phyloP scores from a whole-genome alignment of 2,329 filamentous ascomycete species.

The Salinomyces thailandicus region DNA sequence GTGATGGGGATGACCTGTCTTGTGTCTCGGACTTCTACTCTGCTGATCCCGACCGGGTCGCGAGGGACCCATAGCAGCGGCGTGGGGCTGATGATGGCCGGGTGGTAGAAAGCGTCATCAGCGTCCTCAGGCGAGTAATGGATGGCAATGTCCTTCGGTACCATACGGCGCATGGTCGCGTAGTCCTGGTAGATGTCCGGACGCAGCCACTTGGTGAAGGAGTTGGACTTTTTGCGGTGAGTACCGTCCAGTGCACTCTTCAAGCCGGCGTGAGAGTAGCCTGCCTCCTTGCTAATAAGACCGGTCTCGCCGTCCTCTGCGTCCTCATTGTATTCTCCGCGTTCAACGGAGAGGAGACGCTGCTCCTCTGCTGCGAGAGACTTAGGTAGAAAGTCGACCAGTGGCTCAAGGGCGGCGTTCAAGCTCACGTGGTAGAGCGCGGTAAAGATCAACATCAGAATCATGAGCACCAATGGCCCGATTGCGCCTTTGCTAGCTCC shows the following conservation, averaged over 20 bases:
- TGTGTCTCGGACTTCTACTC: conserved; percentile 67
- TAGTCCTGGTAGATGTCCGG: conserved; percentile 71
- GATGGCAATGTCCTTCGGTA: conserved; percentile 50
- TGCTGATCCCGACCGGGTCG: conserved; percentile 62
- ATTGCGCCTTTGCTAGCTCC: conserved; percentile 39
- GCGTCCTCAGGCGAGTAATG: conserved; percentile 53
- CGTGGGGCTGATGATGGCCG: conserved; percentile 50
- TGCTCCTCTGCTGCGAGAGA: conserved; percentile 29
- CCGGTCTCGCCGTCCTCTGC: conserved; percentile 4
- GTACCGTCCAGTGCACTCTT: conserved; percentile 1
- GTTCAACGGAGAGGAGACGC: conserved; percentile 26
- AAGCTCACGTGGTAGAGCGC: conserved; percentile 65
- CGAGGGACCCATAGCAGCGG: conserved; percentile 78
- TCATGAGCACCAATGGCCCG: conserved; percentile 64
- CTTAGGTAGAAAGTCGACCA: conserved; percentile 65
- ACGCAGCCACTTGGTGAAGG: conserved; percentile 60
- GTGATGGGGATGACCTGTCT: conserved; percentile 64
- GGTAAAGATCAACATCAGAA: conserved; percentile 65
- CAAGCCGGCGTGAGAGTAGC: conserved; percentile 11
- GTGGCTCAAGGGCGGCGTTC: conserved; percentile 60
- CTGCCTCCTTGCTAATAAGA: background rate
- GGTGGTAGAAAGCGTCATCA: conserved; percentile 62
- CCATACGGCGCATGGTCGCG: conserved; percentile 54
- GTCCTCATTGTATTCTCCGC: conserved; percentile 20
- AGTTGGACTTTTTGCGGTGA: conserved; percentile 42